Evolutionary conservation across 2,329 filamentous ascomycete genomes (phyloP), one percentile per base, ranked within the genome.

Genomic region (Davidsoniella neocaledoniae): DNA sequence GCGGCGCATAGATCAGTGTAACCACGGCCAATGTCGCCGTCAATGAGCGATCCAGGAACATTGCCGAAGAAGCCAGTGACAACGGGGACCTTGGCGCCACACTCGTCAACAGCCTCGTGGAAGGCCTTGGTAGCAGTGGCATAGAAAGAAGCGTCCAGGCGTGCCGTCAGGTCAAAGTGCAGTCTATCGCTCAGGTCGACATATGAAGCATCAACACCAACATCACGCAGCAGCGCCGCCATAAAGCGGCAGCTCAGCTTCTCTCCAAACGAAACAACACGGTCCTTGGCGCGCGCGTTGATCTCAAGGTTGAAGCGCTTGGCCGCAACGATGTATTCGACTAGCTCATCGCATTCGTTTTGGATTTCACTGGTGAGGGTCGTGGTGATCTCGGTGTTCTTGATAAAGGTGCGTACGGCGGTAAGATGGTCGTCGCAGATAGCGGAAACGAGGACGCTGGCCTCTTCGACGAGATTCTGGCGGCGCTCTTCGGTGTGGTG

Each of bases 1-100:
- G 91, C 88, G 10, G 91, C 90, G 63, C 91, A 96, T 43, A 98
- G 75, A 65, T 98, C 91, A 8, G 91, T 96, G 66, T 98, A 98
- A 26, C 91, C 91, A 58, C 91, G 82, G 17, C 91, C 91, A 55
- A 98, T 85, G 57, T 93, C 83, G 40, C 78, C 78, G 58, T 90
- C 84, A 58, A 98, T 77, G 51, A 98, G 73, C 54, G 88, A 90
- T 12, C 88, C 88, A 0, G 90, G 90, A 2, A 96, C 85, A 52
- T 82, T 83, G 53, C 91, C 91, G 62, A 98, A 98, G 70, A 91
- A 98, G 14, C 91, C 91, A 10, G 91, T 96, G 46, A 90, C 71
- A 2, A 91, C 82, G 1, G 85, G 83, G 1, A 90, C 79, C 53
- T 76, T 74, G 56, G 76, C 71, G 36, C 70, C 74, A 58, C 83